Evolutionary conservation across 2,329 filamentous ascomycete species (phyloP), one percentile per base, ranked within the genome.

Genomic region (Diaporthe citriasiana): DNA sequence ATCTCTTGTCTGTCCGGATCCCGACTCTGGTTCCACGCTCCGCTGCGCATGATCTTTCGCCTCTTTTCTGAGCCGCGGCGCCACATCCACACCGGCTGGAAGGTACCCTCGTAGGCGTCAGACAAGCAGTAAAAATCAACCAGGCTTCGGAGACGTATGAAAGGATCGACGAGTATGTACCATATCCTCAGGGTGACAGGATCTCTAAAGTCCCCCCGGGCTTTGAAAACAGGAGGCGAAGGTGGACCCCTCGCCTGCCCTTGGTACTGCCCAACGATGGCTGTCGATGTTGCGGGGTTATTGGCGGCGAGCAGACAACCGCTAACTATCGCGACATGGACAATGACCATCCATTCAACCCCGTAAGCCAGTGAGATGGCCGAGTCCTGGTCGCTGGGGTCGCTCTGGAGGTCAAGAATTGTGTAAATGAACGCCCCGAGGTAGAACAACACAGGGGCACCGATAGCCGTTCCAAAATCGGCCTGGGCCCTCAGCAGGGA

Each of bases 41-140:
- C 51, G 25, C 27, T 17, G 6, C 5, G 12, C 51, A 30, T 55
- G 51, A 55, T 55, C 51, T 55, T 55, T 19, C 27, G 51, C 51
- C 27, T 30, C 51, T 55, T 55, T 25, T 30, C 27, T 33, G 51
- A 25, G 51, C 51, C 51, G 51, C 51, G 51, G 51, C 51, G 51
- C 51, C 51, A 55, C 27, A 55, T 55, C 51, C 51, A 55, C 8
- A 55, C 51, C 19, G 51, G 51, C 51, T 55, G 51, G 51, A 55
- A 55, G 19, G 15, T 33, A 19, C 25, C 51, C 25, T 55, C 51
- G 27, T 55, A 55, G 3, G 51, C 51, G 25, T 55, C 51, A 19
- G 51, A 55, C 15, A 55, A 55, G 51, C 51, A 55, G 27, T 55
- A 55, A 22, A 55, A 55, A 12, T 33, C 19, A 7, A 55, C 17